phyloP scores from a whole-genome alignment of 768 basidiomycete species.

The Amanita exitialis region DNA sequence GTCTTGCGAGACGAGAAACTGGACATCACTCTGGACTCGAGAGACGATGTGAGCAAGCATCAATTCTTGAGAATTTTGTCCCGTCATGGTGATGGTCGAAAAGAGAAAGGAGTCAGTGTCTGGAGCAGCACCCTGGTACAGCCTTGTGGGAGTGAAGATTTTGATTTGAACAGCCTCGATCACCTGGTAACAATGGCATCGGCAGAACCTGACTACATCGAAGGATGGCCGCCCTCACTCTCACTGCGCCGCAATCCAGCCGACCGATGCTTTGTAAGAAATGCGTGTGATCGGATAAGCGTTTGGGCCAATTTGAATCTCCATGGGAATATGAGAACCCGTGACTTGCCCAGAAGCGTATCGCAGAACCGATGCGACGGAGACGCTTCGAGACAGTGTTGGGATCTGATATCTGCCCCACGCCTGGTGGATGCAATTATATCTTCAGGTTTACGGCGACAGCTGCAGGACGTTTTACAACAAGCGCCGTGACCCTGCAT shows the following conservation, averaged over 20 bases:
- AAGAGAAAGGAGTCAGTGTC: not conserved
- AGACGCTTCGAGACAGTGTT: not conserved
- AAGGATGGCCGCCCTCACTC: not conserved
- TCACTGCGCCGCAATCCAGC: not conserved
- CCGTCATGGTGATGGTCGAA: constrained; percentile 17
- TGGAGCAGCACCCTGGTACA: no score
- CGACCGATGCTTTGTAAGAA: not conserved
- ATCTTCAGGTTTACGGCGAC: not conserved
- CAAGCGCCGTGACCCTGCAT: not conserved
- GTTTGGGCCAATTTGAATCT: not conserved
- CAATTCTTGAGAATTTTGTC: constrained; percentile 25
- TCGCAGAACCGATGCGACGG: not conserved
- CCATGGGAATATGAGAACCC: not conserved
- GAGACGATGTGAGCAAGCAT: constrained; percentile 50
- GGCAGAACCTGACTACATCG: not conserved
- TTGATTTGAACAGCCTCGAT: not conserved
- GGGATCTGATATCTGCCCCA: not conserved
- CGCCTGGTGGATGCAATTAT: not conserved
- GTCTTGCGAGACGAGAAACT: constrained; percentile 46
- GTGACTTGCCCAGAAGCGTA: not conserved
- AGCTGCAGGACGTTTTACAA: no score
- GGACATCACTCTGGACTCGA: constrained; percentile 46
- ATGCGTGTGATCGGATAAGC: not conserved
- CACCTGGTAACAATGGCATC: not conserved
- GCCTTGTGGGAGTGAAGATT: no score